Conservation (phyloP, 768 basidiomycete species). For the Pleurotus citrinopileatus region DNA sequence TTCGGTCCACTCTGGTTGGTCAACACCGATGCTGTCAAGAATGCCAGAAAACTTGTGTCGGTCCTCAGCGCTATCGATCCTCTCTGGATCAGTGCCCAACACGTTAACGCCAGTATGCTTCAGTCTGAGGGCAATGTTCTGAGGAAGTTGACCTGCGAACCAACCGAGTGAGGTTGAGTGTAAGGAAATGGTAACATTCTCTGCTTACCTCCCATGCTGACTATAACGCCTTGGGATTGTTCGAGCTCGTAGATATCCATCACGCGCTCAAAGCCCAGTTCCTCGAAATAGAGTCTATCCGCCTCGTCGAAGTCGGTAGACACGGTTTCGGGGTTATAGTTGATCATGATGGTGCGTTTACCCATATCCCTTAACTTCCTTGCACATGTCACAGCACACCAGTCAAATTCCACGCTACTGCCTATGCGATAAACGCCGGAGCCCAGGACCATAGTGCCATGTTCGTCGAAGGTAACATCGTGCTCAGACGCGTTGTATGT, state of each 20-base stretch:
- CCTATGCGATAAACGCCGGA: constrained; percentile 98
- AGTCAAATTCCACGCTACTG: constrained; percentile 98
- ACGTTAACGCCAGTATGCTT: constrained; percentile 91
- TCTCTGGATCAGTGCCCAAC: constrained; percentile 91
- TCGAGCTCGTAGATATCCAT: constrained; percentile 99
- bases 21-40: constrained; percentile 91
- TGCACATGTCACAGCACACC: constrained; percentile 99
- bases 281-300: constrained; percentile 98
- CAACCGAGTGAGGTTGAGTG: not conserved
- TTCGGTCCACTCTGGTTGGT: constrained; percentile 96
- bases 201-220: constrained; percentile 88
- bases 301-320: constrained; percentile 99
- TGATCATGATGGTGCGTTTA: constrained; percentile 97
- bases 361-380: constrained; percentile 90
- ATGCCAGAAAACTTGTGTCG: constrained; percentile 99
- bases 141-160: constrained; percentile 83
- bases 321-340: constrained; percentile 99
- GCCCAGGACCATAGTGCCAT: constrained; percentile 99
- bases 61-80: constrained; percentile 97
- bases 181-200: not conserved
- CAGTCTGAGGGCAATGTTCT: constrained; percentile 96
- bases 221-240: constrained; percentile 87
- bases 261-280: constrained; percentile 95
- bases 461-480: constrained; percentile 92
- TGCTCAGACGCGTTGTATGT: constrained; percentile 97